Evolutionary conservation across 805 yeast species (phyloP).

Genomic region (Schizosaccharomyces lindneri): DNA sequence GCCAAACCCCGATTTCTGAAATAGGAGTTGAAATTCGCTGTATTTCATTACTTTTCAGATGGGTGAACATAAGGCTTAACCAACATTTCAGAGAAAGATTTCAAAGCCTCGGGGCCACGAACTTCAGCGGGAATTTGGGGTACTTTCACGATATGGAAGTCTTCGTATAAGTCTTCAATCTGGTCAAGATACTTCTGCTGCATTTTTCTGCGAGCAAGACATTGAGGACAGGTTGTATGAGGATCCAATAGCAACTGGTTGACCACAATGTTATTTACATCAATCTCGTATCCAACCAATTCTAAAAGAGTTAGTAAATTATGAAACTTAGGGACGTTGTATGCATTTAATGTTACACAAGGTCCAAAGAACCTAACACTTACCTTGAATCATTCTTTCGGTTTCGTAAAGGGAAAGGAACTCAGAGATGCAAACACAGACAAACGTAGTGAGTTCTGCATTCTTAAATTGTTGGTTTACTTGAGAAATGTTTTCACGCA

Average conservation of each 20-base stretch:
- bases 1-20: too few species aligned
- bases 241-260: constrained; percentile 74
- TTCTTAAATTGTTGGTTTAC: constrained; percentile 87
- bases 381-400: constrained; percentile 70
- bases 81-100: constrained; percentile 59
- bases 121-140: constrained; percentile 89
- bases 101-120: constrained; percentile 70
- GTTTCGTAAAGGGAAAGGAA: constrained; percentile 89
- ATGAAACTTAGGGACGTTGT: too few species aligned
- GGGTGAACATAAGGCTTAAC: constrained; percentile 13
- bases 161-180: constrained; percentile 71
- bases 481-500: constrained; percentile 57
- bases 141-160: constrained; percentile 85
- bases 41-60: not conserved
- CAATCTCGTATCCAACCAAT: constrained; percentile 80
- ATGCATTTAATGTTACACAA: too few species aligned
- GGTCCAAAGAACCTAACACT: too few species aligned
- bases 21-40: too few species aligned
- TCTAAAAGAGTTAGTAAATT: constrained; percentile 18
- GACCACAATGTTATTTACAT: constrained; percentile 85
- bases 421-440: constrained; percentile 94
- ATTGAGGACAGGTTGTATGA: constrained; percentile 55
- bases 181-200: constrained; percentile 86
- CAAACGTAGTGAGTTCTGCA: constrained; percentile 77
- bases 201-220: constrained; percentile 83